Percentiles rank a stretch among this genome's conserved stretches.
These are phyloP conservation scores for Neurospora sp. DNA, from an alignment of 495 filamentous ascomycete genomes.

Conservation along the genomic window DNA sequence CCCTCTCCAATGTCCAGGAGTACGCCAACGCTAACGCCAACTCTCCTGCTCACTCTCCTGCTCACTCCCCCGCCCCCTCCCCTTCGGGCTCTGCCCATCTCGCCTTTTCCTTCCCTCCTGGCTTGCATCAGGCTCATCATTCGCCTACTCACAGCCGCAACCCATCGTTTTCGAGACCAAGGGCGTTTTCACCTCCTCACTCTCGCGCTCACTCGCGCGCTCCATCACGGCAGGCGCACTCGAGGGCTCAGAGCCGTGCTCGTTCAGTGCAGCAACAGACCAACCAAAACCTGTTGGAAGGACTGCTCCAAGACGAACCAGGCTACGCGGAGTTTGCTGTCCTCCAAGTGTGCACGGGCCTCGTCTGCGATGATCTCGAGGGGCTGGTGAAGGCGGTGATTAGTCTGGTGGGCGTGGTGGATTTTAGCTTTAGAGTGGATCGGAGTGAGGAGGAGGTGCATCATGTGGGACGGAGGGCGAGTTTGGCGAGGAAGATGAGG, in stretches of 20 bases:
- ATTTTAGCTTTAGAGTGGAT: slow-evolving; percentile 55
- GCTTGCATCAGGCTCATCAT: neutral
- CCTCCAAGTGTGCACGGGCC: slow-evolving; percentile 64
- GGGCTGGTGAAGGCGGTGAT: slow-evolving; percentile 53
- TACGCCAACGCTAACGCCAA: neutral
- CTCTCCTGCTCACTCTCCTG: neutral
- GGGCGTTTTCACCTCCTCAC: neutral
- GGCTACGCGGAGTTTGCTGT: slow-evolving; percentile 78
- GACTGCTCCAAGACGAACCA: slow-evolving; percentile 42
- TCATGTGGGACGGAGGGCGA: slow-evolving; percentile 5
- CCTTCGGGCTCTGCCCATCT: neutral
- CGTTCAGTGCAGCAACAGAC: neutral
- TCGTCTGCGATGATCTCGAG: slow-evolving; percentile 62
- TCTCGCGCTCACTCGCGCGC: neutral
- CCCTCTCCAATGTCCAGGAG: neutral
- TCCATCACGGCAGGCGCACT: neutral
- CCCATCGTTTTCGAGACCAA: neutral
- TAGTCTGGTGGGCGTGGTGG: slow-evolving; percentile 67
- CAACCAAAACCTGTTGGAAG: neutral
- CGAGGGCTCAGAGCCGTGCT: neutral
- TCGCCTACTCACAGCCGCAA: neutral
- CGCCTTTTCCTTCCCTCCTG: neutral
- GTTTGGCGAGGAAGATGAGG: slow-evolving; percentile 1
- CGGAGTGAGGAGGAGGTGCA: neutral
- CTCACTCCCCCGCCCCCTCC: neutral